A percentile compares a stretch with the other conserved stretches of the same genome.
Conservation (phyloP, 805 yeast species). For the Starmerella bombicola region DNA sequence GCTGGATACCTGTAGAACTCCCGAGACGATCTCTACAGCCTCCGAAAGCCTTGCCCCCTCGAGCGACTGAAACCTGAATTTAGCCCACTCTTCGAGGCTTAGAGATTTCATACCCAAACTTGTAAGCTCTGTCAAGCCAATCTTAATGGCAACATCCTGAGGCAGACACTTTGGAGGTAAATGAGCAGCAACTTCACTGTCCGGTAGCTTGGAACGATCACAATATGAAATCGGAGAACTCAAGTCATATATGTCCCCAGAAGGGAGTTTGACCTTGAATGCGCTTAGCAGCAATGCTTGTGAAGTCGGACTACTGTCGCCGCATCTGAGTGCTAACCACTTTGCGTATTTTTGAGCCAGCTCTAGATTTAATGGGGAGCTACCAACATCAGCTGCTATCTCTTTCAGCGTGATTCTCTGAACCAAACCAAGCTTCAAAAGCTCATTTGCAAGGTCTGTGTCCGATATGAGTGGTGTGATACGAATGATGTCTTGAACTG, state of each 20-base stretch:
- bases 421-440: slow-evolving; percentile 21
- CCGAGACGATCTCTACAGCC: background rate
- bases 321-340: slow-evolving; percentile 23
- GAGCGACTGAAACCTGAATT: background rate
- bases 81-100: slow-evolving; percentile 7
- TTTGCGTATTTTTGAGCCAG: slow-evolving; percentile 21
- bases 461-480: slow-evolving; percentile 24
- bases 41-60: background rate
- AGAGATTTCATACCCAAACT: slow-evolving; percentile 9
- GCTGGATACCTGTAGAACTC: slow-evolving; percentile 22
- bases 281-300: slow-evolving; percentile 5
- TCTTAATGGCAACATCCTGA: slow-evolving; percentile 5
- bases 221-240: slow-evolving; percentile 23
- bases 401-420: slow-evolving; percentile 19
- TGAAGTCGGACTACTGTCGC: background rate
- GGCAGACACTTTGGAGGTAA: slow-evolving; percentile 29
- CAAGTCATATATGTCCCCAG: slow-evolving; percentile 11
- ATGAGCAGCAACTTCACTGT: slow-evolving; percentile 20
- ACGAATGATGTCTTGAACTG: slow-evolving; percentile 13
- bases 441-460: slow-evolving; percentile 20
- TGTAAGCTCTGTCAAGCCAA: slow-evolving; percentile 2
- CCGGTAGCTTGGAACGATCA: slow-evolving; percentile 20
- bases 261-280: background rate
- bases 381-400: slow-evolving; percentile 23
- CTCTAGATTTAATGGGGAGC: slow-evolving; percentile 22